phyloP scores from a whole-genome alignment of 2,329 filamentous ascomycete species.

The Sphaerostilbella broomeana region DNA sequence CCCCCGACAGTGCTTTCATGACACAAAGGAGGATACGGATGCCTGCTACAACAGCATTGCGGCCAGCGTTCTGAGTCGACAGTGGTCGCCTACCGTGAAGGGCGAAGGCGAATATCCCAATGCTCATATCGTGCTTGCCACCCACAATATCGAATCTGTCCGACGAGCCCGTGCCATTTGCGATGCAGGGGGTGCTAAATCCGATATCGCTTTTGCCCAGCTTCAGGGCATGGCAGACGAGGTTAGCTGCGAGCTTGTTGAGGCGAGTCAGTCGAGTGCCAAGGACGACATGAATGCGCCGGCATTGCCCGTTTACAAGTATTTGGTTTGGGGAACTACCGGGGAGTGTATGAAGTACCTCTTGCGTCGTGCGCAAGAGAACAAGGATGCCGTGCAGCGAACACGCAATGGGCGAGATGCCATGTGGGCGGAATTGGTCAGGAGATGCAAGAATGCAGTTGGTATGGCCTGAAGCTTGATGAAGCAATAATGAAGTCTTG shows the following conservation, averaged over 20 bases:
- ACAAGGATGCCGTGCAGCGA: slow-evolving; percentile 61
- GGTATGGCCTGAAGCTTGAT: slow-evolving; percentile 29
- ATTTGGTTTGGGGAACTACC: slow-evolving; percentile 62
- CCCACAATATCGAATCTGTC: slow-evolving; percentile 74
- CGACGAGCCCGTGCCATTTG: slow-evolving; percentile 47
- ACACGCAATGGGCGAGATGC: slow-evolving; percentile 57
- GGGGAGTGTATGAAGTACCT: slow-evolving; percentile 85
- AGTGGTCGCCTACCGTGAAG: slow-evolving; percentile 31
- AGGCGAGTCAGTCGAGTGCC: slow-evolving; percentile 28
- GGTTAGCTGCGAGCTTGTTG: slow-evolving; percentile 60
- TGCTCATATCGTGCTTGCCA: slow-evolving; percentile 65
- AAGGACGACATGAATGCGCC: slow-evolving; percentile 18
- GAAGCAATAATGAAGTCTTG: too few species aligned
- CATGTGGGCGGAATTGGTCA: slow-evolving; percentile 54
- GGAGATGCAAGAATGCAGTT: slow-evolving; percentile 43
- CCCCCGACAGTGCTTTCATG: slow-evolving; percentile 62
- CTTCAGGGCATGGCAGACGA: slow-evolving; percentile 96
- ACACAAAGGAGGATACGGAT: slow-evolving; percentile 66
- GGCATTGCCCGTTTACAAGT: slow-evolving; percentile 59
- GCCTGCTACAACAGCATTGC: slow-evolving; percentile 66
- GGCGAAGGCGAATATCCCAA: slow-evolving; percentile 44
- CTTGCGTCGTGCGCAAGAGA: slow-evolving; percentile 56
- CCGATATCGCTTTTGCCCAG: slow-evolving; percentile 50
- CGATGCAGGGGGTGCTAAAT: slow-evolving; percentile 36
- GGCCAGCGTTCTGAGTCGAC: slow-evolving; percentile 56